Evolutionary conservation across 176 grass and related monocot genomes (phyloP).

Genomic region (sorghum (Sorghum bicolor)): Sorghum_bicolor_NCBIv3 NC_012871.2:58864001-58864500

Average conservation of each 20-base stretch:
- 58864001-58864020: not conserved
- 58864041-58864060: conserved; percentile 67
- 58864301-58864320: conserved; percentile 72
- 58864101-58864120: conserved; percentile 56
- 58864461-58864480: conserved; percentile 72
- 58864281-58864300: conserved; percentile 74
- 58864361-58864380: not conserved
- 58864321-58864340: conserved; percentile 95
- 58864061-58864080: conserved; percentile 81
- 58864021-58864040: conserved; percentile 72
- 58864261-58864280: conserved; percentile 84
- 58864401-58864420: not conserved
- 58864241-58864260: conserved; percentile 81
- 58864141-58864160: not conserved
- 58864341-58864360: conserved; percentile 60
- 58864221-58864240: conserved; percentile 65
- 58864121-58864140: not conserved
- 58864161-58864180: not conserved
- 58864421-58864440: conserved; percentile 33
- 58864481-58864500: conserved; percentile 77
- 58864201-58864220: conserved; percentile 61
- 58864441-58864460: conserved; percentile 79
- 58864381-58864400: not conserved
- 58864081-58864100: conserved; percentile 84
- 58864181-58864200: conserved; percentile 18